Conservation (phyloP, 345 rosid species). For the Gossypium herbaceum region DNA sequence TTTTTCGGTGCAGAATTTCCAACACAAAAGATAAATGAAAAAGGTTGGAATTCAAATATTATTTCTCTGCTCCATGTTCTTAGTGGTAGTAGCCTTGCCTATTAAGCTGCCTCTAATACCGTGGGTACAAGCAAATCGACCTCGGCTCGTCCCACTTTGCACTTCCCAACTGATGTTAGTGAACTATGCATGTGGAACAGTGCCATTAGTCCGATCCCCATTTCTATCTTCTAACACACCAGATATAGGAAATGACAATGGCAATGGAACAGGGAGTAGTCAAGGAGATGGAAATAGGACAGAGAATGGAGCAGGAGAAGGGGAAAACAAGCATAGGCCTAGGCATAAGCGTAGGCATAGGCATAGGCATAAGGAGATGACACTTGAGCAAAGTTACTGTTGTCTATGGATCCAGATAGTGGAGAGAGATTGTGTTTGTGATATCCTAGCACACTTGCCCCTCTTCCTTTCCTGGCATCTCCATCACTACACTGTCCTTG, state of each 20-base stretch:
- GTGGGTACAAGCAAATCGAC: neutral
- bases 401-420: conserved; percentile 70
- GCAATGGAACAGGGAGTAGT: neutral
- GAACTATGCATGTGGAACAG: conserved; percentile 55
- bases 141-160: conserved; percentile 52
- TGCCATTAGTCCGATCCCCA: conserved; percentile 33
- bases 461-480: conserved; percentile 56
- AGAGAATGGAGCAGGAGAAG: neutral
- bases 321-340: neutral
- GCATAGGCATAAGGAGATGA: conserved; percentile 10
- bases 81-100: neutral
- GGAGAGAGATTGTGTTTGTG: conserved; percentile 71
- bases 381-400: conserved; percentile 44
- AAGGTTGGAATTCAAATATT: no score
- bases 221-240: conserved; percentile 17
- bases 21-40: no score
- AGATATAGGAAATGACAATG: neutral
- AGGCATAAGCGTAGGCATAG: conserved; percentile 14
- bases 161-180: conserved; percentile 59
- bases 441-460: conserved; percentile 64
- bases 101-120: neutral
- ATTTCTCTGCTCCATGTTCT: neutral
- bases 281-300: neutral
- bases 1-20: neutral
- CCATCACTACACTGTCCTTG: conserved; percentile 51